Conservation (phyloP, 257 asterid species). For the Cruciata laevipes region DNA sequence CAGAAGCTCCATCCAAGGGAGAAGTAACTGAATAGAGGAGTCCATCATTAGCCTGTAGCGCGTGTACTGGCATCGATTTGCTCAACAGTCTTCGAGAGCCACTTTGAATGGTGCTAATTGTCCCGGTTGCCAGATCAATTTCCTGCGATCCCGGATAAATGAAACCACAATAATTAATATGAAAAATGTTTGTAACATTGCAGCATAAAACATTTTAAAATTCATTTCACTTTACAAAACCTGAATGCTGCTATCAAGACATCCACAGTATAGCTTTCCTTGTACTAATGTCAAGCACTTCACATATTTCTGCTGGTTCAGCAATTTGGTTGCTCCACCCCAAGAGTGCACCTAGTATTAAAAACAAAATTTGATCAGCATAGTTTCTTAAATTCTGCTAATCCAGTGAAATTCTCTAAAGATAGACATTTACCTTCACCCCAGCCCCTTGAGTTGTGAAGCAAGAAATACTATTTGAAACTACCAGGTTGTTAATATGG, state of each 20-base stretch:
- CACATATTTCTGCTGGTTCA: slow-evolving; percentile 53
- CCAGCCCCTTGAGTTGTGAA: slow-evolving; percentile 83
- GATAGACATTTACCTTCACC: slow-evolving; percentile 40
- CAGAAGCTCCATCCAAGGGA: slow-evolving; percentile 56
- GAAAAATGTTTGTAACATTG: not conserved
- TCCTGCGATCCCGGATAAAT: slow-evolving; percentile 31
- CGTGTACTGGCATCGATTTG: slow-evolving; percentile 51
- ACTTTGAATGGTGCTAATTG: slow-evolving; percentile 52
- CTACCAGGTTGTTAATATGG: slow-evolving; percentile 49
- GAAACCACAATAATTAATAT: not conserved
- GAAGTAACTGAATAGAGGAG: slow-evolving; percentile 54
- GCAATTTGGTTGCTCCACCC: slow-evolving; percentile 52
- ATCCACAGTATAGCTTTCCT: slow-evolving; percentile 73
- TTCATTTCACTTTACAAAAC: slow-evolving; percentile 22
- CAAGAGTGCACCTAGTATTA: slow-evolving; percentile 55
- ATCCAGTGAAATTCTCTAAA: not conserved
- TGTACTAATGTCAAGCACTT: slow-evolving; percentile 59
- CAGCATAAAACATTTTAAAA: not conserved
- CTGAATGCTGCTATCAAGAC: slow-evolving; percentile 81
- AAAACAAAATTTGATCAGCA: not conserved
- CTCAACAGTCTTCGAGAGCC: slow-evolving; percentile 64
- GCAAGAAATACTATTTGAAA: slow-evolving; percentile 57
- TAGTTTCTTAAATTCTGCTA: not conserved
- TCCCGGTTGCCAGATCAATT: slow-evolving; percentile 65
- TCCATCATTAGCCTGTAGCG: slow-evolving; percentile 62